Evolutionary conservation across 306 rosid genomes (phyloP).

Genomic region (Trifolium fragiferum): DNA sequence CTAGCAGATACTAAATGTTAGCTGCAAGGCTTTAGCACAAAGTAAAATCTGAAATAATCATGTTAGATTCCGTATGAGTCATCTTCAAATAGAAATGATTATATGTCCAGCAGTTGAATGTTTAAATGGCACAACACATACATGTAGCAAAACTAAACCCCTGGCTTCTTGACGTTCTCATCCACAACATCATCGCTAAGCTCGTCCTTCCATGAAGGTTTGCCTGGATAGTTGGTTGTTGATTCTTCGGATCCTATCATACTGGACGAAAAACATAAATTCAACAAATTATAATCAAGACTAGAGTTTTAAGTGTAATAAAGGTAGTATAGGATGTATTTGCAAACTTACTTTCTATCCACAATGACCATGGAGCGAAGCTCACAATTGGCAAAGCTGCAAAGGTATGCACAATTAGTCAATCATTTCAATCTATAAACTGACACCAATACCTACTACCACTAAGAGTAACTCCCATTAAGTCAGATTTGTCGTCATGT

Average conservation of each 20-base stretch:
- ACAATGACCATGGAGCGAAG: conserved; percentile 59
- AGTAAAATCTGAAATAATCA: conserved; percentile 36
- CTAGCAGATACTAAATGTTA: conserved; percentile 19
- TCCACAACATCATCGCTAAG: conserved; percentile 57
- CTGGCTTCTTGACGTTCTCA: conserved; percentile 44
- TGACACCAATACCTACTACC: conserved; percentile 15
- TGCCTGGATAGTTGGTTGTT: conserved; percentile 70
- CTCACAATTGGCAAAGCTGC: conserved; percentile 56
- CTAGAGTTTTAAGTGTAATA: background rate
- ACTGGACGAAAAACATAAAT: conserved; percentile 50
- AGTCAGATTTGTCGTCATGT: conserved; percentile 22
- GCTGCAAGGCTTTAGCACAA: conserved; percentile 12
- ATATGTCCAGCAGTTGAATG: conserved; percentile 27
- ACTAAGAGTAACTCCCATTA: conserved; percentile 2
- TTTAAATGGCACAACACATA: conserved; percentile 24
- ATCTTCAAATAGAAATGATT: conserved; percentile 31
- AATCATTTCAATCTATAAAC: conserved; percentile 21
- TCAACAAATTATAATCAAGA: conserved; percentile 27
- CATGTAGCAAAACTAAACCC: conserved; percentile 30
- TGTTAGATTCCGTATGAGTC: conserved; percentile 29
- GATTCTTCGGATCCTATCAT: conserved; percentile 63
- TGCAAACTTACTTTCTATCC: conserved; percentile 49
- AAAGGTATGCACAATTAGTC: conserved; percentile 32
- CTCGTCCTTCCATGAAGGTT: conserved; percentile 61
- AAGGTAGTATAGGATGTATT: conserved; percentile 7